Evolutionary conservation across 2,329 filamentous ascomycete species (phyloP).

Genomic region (Nemania diffusa): DNA sequence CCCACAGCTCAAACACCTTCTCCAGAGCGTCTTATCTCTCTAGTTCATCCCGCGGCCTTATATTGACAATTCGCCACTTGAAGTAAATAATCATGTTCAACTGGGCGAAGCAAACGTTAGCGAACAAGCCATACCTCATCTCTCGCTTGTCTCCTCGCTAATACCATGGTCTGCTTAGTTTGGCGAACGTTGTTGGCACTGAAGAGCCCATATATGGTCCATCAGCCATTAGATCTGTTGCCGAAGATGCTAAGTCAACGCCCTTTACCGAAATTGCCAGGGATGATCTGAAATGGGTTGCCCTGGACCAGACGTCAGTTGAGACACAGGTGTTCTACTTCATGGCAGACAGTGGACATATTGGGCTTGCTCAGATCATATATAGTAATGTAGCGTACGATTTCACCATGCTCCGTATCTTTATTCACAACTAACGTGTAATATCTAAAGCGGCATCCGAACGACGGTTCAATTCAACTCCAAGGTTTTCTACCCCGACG

Average conservation of each 20-base stretch:
- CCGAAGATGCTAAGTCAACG: constrained; percentile 78
- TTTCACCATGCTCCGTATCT: constrained; percentile 23
- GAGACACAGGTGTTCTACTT: constrained; percentile 97
- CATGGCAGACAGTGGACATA: constrained; percentile 78
- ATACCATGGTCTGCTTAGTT: constrained; percentile 54
- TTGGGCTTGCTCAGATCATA: constrained; percentile 89
- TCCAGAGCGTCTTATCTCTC: background rate
- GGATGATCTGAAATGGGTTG: constrained; percentile 84
- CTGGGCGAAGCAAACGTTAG: constrained; percentile 93
- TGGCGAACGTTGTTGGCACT: constrained; percentile 88
- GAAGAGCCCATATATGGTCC: constrained; percentile 97
- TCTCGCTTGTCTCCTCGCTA: constrained; percentile 40
- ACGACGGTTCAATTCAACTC: constrained; percentile 93
- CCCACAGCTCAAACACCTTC: background rate
- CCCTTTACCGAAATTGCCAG: constrained; percentile 83
- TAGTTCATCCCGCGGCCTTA: background rate
- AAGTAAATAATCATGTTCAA: constrained; percentile 77
- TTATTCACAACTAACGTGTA: constrained; percentile 37
- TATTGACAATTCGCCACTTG: background rate
- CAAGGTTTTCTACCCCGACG: constrained; percentile 86
- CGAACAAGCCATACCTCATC: constrained; percentile 35
- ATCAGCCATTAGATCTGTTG: constrained; percentile 85
- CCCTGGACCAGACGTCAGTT: constrained; percentile 84
- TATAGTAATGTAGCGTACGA: constrained; percentile 96
- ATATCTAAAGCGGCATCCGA: constrained; percentile 76